Percentiles rank a stretch among this genome's conserved stretches.
Evolutionary conservation across 108 stramenopile genomes (phyloP).

Genomic region (Nannochloropsis gaditana): DNA sequence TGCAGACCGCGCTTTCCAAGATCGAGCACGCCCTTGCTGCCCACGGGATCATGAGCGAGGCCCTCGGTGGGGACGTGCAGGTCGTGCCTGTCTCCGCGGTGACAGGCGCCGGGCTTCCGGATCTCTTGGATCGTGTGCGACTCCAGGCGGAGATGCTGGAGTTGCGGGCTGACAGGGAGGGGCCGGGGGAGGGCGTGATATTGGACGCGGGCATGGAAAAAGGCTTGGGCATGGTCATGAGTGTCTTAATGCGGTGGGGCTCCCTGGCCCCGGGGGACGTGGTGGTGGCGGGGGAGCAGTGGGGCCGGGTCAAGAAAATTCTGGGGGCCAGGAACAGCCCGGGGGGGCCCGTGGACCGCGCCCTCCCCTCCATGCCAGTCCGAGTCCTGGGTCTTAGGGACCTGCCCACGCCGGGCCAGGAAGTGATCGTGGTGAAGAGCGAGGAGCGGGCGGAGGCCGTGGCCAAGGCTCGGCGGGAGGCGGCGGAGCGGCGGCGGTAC

Average conservation of each 20-base stretch:
- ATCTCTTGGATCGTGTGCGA: constrained; percentile 76
- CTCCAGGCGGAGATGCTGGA: constrained; percentile 81
- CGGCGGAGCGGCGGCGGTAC: constrained; percentile 23
- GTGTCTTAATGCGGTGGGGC: constrained; percentile 88
- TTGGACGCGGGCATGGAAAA: constrained; percentile 83
- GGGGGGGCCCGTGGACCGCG: constrained; percentile 59
- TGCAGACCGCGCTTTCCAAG: background rate
- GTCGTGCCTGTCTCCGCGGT: constrained; percentile 69
- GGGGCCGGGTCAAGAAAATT: constrained; percentile 68
- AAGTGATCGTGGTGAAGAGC: constrained; percentile 30
- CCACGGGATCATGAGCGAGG: constrained; percentile 58
- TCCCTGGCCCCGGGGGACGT: constrained; percentile 81
- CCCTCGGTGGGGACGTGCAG: constrained; percentile 75
- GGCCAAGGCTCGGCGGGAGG: background rate
- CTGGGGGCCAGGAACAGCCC: background rate
- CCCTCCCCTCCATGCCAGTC: constrained; percentile 69
- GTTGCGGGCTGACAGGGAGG: constrained; percentile 74
- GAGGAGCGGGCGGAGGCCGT: constrained; percentile 28
- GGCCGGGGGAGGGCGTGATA: constrained; percentile 80
- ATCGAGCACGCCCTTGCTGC: background rate
- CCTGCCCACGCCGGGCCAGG: constrained; percentile 33
- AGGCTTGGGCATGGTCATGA: constrained; percentile 87
- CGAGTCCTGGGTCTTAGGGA: constrained; percentile 49
- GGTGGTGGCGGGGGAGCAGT: constrained; percentile 83
- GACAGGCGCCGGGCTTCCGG: constrained; percentile 80